These are phyloP conservation scores for Nadsonia fulvescens DNA, from an alignment of 805 yeast species.

Conservation along the genomic window DNA sequence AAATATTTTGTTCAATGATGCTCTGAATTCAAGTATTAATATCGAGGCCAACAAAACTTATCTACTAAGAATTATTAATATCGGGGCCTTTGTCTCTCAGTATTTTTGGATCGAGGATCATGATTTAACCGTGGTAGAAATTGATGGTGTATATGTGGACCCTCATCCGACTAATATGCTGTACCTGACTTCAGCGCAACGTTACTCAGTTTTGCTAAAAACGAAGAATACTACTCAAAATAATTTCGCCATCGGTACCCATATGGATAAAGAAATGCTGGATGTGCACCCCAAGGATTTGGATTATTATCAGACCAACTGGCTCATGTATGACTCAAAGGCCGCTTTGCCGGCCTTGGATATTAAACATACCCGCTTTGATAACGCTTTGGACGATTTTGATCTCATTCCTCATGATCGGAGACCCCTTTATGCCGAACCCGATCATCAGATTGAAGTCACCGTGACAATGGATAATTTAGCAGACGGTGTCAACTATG, in stretches of 20 bases:
- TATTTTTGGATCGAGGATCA: slow-evolving; percentile 82
- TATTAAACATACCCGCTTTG: slow-evolving; percentile 25
- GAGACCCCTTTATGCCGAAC: slow-evolving; percentile 38
- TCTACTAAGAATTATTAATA: slow-evolving; percentile 59
- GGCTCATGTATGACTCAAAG: slow-evolving; percentile 37
- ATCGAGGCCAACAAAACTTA: slow-evolving; percentile 81
- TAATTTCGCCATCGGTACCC: slow-evolving; percentile 71
- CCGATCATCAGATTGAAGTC: slow-evolving; percentile 48
- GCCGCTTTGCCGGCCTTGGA: slow-evolving; percentile 27
- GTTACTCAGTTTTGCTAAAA: slow-evolving; percentile 62
- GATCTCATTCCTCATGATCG: slow-evolving; percentile 45
- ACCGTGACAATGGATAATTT: slow-evolving; percentile 73
- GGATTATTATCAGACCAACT: slow-evolving; percentile 55
- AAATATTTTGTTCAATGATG: slow-evolving; percentile 60
- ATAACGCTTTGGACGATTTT: too few species aligned
- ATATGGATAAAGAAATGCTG: slow-evolving; percentile 67
- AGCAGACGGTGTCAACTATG: slow-evolving; percentile 77
- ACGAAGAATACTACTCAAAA: slow-evolving; percentile 44
- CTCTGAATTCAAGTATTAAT: slow-evolving; percentile 30
- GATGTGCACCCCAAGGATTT: slow-evolving; percentile 55
- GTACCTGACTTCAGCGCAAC: slow-evolving; percentile 81
- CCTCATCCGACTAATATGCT: slow-evolving; percentile 50
- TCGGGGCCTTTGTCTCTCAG: slow-evolving; percentile 86
- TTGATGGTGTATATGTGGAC: slow-evolving; percentile 80
- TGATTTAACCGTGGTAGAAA: slow-evolving; percentile 68